Percentiles rank a stretch among this genome's conserved stretches.
Conservation (phyloP, 2,329 filamentous ascomycete genomes). For the Colletotrichum sidae region DNA sequence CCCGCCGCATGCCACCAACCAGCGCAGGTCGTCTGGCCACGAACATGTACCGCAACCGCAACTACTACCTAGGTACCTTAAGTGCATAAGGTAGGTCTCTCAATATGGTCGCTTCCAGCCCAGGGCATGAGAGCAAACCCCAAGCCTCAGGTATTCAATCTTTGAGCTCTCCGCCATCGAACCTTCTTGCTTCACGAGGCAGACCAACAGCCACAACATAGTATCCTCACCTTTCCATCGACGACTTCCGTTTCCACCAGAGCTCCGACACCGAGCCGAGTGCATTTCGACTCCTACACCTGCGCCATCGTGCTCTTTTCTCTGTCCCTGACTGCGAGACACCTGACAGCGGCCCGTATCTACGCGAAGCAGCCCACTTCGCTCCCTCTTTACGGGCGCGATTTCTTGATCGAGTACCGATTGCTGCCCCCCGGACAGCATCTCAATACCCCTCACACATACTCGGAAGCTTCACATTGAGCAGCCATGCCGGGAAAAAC, state of each 20-base stretch:
- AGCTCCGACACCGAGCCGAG: conserved; percentile 15
- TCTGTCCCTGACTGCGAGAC: neutral
- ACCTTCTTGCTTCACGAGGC: conserved; percentile 46
- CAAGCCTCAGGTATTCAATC: conserved; percentile 40
- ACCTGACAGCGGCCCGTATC: conserved; percentile 23
- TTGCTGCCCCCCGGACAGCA: conserved; percentile 34
- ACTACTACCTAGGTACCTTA: neutral
- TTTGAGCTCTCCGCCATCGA: conserved; percentile 44
- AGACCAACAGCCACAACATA: conserved; percentile 27
- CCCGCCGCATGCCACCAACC: too few relatives aligned
- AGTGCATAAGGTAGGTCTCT: neutral
- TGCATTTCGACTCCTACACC: neutral
- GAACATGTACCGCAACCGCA: conserved; percentile 24
- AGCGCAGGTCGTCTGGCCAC: neutral
- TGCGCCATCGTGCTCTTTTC: conserved; percentile 24
- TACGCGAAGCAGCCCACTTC: conserved; percentile 24
- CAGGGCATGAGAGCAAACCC: conserved; percentile 24
- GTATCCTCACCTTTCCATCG: conserved; percentile 29
- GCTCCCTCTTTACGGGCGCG: conserved; percentile 23
- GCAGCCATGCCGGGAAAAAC: conserved; percentile 77
- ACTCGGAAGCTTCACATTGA: conserved; percentile 26
- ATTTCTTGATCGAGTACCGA: conserved; percentile 17
- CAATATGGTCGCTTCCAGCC: conserved; percentile 8
- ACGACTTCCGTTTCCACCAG: conserved; percentile 16
- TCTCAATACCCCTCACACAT: conserved; percentile 21